phyloP scores from a whole-genome alignment of 495 filamentous ascomycete genomes.

The Penicillium flavigenum region DNA sequence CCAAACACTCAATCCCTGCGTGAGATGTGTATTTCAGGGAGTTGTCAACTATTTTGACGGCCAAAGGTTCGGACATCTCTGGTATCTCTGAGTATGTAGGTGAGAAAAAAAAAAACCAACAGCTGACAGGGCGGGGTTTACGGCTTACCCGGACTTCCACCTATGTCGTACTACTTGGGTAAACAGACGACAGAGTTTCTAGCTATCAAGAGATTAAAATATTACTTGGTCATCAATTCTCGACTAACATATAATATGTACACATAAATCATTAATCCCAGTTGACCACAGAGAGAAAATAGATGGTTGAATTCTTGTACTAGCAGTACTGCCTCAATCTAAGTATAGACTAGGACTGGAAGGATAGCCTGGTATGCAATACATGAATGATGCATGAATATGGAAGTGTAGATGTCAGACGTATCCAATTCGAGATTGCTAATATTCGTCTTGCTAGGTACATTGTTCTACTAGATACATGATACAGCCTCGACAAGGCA shows the following conservation, averaged over 20 bases:
- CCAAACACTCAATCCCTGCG: conserved; percentile 15
- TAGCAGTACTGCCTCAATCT: neutral
- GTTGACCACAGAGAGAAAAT: neutral
- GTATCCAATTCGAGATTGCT: neutral
- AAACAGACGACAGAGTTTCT: neutral
- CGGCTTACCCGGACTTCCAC: neutral
- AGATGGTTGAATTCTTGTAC: neutral
- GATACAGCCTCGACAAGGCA: neutral
- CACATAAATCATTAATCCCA: no score
- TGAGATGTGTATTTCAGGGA: conserved; percentile 21
- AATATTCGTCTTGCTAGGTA: neutral
- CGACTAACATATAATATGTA: neutral
- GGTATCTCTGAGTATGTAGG: conserved; percentile 1
- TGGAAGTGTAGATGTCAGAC: neutral
- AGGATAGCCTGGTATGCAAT: neutral
- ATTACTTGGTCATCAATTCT: neutral
- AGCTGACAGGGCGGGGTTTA: conserved; percentile 1
- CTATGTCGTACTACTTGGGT: neutral
- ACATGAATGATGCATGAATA: neutral
- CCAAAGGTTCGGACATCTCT: conserved; percentile 1
- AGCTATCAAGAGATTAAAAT: neutral
- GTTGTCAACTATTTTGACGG: conserved; percentile 12
- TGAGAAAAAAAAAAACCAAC: neutral
- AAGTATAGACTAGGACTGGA: neutral
- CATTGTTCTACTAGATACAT: conserved; percentile 1